Conservation (phyloP, 306 rosid species). For the Cicer pinnatifidum region DNA sequence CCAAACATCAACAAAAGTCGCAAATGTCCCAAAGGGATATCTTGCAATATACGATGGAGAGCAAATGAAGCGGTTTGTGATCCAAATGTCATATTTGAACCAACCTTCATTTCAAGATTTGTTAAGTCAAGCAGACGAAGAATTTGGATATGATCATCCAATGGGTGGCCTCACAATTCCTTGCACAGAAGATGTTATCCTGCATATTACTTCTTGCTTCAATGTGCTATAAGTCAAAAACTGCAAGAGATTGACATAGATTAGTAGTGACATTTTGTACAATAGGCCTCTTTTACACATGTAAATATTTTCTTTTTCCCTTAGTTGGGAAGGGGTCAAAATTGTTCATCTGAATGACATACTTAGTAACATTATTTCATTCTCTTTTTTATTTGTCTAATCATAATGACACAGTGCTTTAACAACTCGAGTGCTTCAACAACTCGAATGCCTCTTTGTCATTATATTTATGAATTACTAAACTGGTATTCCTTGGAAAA, state of each 20-base stretch:
- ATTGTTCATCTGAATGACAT: slow-evolving; percentile 1
- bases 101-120: too few species aligned
- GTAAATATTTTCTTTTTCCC: slow-evolving; percentile 14
- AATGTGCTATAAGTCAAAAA: not conserved
- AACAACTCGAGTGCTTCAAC: not conserved
- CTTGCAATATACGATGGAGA: too few species aligned
- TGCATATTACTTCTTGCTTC: slow-evolving; percentile 12
- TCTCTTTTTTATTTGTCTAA: not conserved
- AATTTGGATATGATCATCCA: too few species aligned
- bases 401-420: not conserved
- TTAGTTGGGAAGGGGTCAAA: not conserved
- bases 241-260: not conserved
- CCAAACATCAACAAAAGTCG: slow-evolving; percentile 5
- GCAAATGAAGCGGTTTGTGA: too few species aligned
- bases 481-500: not conserved
- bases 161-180: slow-evolving; percentile 19
- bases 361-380: not conserved
- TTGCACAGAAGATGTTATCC: slow-evolving; percentile 1
- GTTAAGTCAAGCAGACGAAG: too few species aligned
- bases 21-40: too few species aligned
- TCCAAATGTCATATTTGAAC: too few species aligned
- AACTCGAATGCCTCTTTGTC: not conserved
- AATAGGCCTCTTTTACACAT: slow-evolving; percentile 1
- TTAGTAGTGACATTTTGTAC: slow-evolving; percentile 5
- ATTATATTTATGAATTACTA: not conserved